These are phyloP conservation scores for Carex cristatella DNA, from an alignment of 176 grass and related monocot genomes.

Conservation along the genomic window DNA sequence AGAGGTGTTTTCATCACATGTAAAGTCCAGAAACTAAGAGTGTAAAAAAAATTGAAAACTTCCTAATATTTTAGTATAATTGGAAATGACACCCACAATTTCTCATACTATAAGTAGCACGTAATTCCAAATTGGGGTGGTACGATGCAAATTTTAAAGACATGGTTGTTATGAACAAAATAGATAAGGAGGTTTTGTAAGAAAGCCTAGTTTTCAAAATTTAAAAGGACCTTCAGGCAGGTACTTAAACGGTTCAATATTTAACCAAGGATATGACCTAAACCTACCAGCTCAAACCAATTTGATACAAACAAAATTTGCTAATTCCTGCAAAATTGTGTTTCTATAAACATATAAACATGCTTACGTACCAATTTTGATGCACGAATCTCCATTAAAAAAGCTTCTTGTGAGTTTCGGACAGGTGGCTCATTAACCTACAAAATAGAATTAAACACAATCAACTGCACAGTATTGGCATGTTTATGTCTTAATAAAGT, in stretches of 20 bases:
- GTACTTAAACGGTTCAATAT: not conserved
- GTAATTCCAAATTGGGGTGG: not conserved
- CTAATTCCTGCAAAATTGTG: not conserved
- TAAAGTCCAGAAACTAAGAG: not conserved
- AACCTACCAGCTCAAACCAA: not conserved
- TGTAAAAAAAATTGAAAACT: not conserved
- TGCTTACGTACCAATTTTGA: slow-evolving; percentile 20
- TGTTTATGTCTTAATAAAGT: not conserved
- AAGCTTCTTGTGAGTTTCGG: slow-evolving; percentile 71
- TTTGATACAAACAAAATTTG: not conserved
- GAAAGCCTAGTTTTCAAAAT: not conserved
- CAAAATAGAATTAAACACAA: not conserved
- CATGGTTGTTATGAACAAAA: not conserved
- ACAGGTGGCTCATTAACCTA: slow-evolving; percentile 83
- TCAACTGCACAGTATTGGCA: not conserved
- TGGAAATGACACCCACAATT: not conserved
- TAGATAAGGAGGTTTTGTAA: not conserved
- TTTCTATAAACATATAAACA: not conserved
- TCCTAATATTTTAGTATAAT: not conserved
- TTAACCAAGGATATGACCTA: not conserved
- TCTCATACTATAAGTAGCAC: not conserved
- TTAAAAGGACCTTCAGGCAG: not conserved
- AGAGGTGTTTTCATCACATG: not conserved
- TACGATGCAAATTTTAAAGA: not conserved
- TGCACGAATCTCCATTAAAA: slow-evolving; percentile 22